These are phyloP conservation scores for Penicillium coffeae DNA, from an alignment of 495 filamentous ascomycete genomes.

Conservation along the genomic window DNA sequence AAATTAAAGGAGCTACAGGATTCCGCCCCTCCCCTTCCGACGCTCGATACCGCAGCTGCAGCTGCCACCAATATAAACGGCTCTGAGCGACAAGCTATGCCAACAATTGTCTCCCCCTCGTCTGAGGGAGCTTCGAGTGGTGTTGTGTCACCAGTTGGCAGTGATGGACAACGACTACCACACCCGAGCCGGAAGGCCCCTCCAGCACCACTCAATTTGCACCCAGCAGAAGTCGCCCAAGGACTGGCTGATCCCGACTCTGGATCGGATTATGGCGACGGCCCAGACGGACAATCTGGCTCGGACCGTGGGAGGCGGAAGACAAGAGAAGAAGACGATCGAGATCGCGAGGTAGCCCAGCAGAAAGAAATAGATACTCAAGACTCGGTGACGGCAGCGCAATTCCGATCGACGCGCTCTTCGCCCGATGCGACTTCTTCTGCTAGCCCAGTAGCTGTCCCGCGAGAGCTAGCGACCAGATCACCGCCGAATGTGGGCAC, in stretches of 20 bases:
- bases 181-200: constrained; percentile 72
- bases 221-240: constrained; percentile 35
- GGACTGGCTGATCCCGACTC: constrained; percentile 54
- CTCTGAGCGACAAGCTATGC: background rate
- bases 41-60: constrained; percentile 16
- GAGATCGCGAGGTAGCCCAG: constrained; percentile 64
- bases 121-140: constrained; percentile 13
- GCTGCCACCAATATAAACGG: background rate
- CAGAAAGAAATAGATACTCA: constrained; percentile 62
- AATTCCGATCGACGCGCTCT: constrained; percentile 3
- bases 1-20: constrained; percentile 75
- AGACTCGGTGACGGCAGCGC: constrained; percentile 59
- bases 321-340: constrained; percentile 85
- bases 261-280: constrained; percentile 81
- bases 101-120: background rate
- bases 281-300: constrained; percentile 55
- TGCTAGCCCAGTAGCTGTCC: constrained; percentile 16
- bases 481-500: constrained; percentile 25
- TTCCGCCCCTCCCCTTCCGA: constrained; percentile 47
- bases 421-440: constrained; percentile 11
- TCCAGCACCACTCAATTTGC: constrained; percentile 77
- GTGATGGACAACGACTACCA: constrained; percentile 31
- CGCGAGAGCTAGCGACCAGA: constrained; percentile 23
- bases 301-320: constrained; percentile 73
- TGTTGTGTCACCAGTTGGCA: constrained; percentile 11